These are phyloP conservation scores for Cladosporium sp. DNA, from an alignment of 2,329 filamentous ascomycete species.

Conservation along the genomic window DNA sequence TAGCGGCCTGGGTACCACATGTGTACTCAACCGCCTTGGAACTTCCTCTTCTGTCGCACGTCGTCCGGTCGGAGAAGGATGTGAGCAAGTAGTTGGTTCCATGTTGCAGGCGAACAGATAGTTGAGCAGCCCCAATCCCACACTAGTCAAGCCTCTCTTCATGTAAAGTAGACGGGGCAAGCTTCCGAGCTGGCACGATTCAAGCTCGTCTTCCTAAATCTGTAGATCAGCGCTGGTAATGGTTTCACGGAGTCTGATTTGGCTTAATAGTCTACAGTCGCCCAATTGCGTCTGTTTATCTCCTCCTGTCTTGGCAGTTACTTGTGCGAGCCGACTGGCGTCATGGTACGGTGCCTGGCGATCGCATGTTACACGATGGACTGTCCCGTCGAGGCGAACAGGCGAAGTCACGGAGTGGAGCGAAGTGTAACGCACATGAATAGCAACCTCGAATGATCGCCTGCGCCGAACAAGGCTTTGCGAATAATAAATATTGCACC, in stretches of 20 bases:
- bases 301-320: slow-evolving; percentile 2
- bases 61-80: not conserved
- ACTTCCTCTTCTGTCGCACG: not conserved
- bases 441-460: not conserved
- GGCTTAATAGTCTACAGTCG: not conserved
- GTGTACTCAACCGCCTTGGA: not conserved
- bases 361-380: slow-evolving; percentile 1
- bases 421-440: slow-evolving; percentile 1
- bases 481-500: not conserved
- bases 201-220: not conserved
- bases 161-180: slow-evolving; percentile 1
- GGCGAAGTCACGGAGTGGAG: slow-evolving; percentile 2
- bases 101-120: not conserved
- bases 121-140: not conserved
- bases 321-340: not conserved
- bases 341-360: not conserved
- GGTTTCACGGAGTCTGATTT: not conserved
- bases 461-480: not conserved
- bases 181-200: not conserved
- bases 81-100: not conserved
- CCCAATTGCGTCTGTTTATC: not conserved
- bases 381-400: not conserved
- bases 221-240: slow-evolving; percentile 1
- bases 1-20: slow-evolving; percentile 4
- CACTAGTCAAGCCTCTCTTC: slow-evolving; percentile 3